phyloP scores from a whole-genome alignment of 441 rosid genomes.

The Biscutella laevigata region DNA sequence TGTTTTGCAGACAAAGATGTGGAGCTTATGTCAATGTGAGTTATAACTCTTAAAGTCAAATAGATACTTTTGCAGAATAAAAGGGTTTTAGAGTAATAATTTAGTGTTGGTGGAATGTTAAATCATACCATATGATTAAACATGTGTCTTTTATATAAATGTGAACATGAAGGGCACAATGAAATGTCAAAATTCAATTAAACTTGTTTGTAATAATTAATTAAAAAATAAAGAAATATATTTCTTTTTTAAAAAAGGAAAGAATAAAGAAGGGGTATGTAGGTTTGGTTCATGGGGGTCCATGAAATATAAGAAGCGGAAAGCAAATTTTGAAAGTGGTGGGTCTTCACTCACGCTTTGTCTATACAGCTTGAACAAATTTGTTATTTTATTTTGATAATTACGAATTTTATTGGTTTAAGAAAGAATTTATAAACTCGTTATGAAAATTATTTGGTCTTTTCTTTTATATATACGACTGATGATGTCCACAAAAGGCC shows the following conservation, averaged over 20 bases:
- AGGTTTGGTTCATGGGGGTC: slow-evolving; percentile 27
- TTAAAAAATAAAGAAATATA: neutral
- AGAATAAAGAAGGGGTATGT: slow-evolving; percentile 14
- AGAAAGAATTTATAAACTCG: neutral
- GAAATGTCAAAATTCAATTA: neutral
- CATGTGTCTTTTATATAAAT: neutral
- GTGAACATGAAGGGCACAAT: slow-evolving; percentile 17
- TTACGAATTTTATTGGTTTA: neutral
- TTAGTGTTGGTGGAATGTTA: slow-evolving; percentile 20
- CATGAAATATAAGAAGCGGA: slow-evolving; percentile 23
- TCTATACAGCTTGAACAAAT: slow-evolving; percentile 15
- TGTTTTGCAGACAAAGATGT: slow-evolving; percentile 12
- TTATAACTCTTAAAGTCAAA: slow-evolving; percentile 2
- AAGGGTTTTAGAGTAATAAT: slow-evolving; percentile 21
- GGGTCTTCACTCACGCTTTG: slow-evolving; percentile 26
- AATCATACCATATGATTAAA: slow-evolving; percentile 17
- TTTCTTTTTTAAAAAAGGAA: neutral
- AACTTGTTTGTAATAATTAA: too few relatives aligned
- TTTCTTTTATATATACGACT: too few relatives aligned
- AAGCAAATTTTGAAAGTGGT: slow-evolving; percentile 24
- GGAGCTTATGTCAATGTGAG: neutral
- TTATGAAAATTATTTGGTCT: neutral
- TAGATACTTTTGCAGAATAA: slow-evolving; percentile 4
- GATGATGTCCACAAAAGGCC: slow-evolving; percentile 1
- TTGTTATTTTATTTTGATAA: neutral